Base-by-base conservation (phyloP, 176 grass and related monocot genomes). In the Stipa capillata region DNA sequence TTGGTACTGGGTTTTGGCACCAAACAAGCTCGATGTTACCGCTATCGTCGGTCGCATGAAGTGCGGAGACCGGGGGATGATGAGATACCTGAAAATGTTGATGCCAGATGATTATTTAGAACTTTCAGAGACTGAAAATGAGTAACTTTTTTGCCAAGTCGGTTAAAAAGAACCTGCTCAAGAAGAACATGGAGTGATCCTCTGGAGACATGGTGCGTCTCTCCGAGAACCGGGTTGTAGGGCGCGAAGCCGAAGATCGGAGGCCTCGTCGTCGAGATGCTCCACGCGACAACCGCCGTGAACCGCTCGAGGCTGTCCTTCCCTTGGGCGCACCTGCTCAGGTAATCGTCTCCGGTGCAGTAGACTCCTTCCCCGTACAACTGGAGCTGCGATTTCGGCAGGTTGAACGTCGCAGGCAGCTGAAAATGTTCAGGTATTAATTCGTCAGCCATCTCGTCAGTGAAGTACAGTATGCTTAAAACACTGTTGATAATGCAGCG, bases 351-450 rank as follows among this genome's bases (percentile, higher is more conserved):
- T 23, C 88, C 88, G 16, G 14, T 27, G 88, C 96, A 99, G 77
- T 95, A 99, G 3, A 99, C 86, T 7, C 69, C 72, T 81, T 99
- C 96, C 20, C 96, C 92, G 14, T 99, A 99, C 40, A 91, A 78
- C 85, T 99, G 96, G 1, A 99, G 92, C 61, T 99, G 96, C 7
- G 96, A 99, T 53, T 99, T 99, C 1, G 96, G 96, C 59, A 99
- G 85, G 96, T 99, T 99, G 90, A 99, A 99, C 20, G 91, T 85
- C 40, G 92, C 87, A 40, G 96, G 92, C 14, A 99, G 74, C 95
- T 98, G 84, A 48, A 70, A 61, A 52, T 40, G 13, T 58, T 68
- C 13, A 55, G 62, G 28, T n/a, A n/a, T n/a, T n/a, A 3, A 21
- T n/a, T n/a, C n/a, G n/a, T n/a, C 2, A 48, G n/a, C 18, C 31